Base-by-base conservation (phyloP, 2,329 filamentous ascomycete species). In the Chalara sp. region DNA sequence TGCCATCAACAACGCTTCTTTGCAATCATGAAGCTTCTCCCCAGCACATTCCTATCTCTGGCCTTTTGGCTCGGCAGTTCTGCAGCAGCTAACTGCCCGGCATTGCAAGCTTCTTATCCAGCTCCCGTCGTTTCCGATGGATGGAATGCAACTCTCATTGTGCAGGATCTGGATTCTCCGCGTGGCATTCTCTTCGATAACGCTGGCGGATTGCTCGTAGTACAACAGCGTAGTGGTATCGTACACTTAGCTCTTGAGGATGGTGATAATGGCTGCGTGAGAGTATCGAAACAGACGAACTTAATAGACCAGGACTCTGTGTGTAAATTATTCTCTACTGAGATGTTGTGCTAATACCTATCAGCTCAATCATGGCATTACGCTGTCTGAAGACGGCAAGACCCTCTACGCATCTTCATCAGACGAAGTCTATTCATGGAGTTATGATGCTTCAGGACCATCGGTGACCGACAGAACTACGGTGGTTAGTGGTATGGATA, bases 401-500 rank as follows among this genome's bases (percentile, higher is more conserved):
- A 79, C 72, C 2, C 63, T 82, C 48, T 81, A 78, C 58, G 76
- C 76, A 12, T 87, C 84, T 0, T 77, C 75, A 2, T 62, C 73
- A 5, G 71, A 77, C 45, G 70, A 72, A n/a, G 81, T 86, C 33
- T 84, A 74, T 61, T 70, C 78, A 2, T 89, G 83, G 80, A 63
- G 72, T 31, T 90, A 90, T 63, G 74, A 86, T 62, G 67, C 78
- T n/a, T 61, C 65, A 3, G 66, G 71, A 6, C 71, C 69, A 45
- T 74, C 75, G 4, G 72, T 80, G 42, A 57, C 63, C 43, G 56
- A 62, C 48, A 65, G 67, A 4, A 74, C 72, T 46, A 79, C 75
- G 3, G 53, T 89, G 5, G 70, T 90, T 44, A 70, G 70, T 37
- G 80, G 80, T 56, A 87, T 89, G 83, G 72, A 60, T 58, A 76